A percentile compares a stretch with the other conserved stretches of the same genome.
Evolutionary conservation across 352 stramenopile species (phyloP).

Genomic region (Phytopythium ostracodes): DNA sequence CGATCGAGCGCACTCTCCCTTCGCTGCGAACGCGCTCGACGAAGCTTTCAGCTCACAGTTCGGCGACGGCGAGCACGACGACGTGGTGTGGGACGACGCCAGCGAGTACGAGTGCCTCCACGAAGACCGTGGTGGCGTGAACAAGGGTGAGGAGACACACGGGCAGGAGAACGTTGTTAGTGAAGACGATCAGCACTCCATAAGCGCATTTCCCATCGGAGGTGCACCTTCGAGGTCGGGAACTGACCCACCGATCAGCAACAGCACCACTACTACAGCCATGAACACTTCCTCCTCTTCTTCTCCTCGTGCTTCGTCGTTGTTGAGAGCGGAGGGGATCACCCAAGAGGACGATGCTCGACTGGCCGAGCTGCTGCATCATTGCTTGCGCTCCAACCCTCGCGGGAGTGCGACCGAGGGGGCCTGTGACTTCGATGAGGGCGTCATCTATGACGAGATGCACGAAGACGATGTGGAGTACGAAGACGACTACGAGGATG

Average conservation of each 20-base stretch:
- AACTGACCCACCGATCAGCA: background rate
- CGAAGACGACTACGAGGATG: constrained; percentile 13
- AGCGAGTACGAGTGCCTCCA: constrained; percentile 5
- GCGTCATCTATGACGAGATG: constrained; percentile 8
- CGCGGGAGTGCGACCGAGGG: constrained; percentile 9
- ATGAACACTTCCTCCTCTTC: background rate
- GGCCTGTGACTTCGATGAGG: constrained; percentile 21
- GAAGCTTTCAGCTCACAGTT: background rate
- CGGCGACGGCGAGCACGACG: constrained; percentile 5
- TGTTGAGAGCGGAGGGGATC: constrained; percentile 2
- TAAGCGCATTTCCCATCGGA: background rate
- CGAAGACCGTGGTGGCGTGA: background rate
- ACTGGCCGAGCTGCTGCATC: background rate
- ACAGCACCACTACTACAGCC: background rate
- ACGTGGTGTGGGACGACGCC: constrained; percentile 8
- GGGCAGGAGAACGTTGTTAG: background rate
- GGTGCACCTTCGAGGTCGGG: background rate
- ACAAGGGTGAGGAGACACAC: background rate
- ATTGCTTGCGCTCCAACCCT: background rate
- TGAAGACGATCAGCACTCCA: background rate
- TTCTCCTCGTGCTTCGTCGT: background rate
- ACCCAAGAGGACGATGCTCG: constrained; percentile 3
- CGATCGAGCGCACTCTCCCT: background rate
- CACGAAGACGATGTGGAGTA: constrained; percentile 15
- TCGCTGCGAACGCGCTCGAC: background rate